These are phyloP conservation scores for Colletotrichum agaves DNA, from an alignment of 2,329 filamentous ascomycete species.

Conservation along the genomic window DNA sequence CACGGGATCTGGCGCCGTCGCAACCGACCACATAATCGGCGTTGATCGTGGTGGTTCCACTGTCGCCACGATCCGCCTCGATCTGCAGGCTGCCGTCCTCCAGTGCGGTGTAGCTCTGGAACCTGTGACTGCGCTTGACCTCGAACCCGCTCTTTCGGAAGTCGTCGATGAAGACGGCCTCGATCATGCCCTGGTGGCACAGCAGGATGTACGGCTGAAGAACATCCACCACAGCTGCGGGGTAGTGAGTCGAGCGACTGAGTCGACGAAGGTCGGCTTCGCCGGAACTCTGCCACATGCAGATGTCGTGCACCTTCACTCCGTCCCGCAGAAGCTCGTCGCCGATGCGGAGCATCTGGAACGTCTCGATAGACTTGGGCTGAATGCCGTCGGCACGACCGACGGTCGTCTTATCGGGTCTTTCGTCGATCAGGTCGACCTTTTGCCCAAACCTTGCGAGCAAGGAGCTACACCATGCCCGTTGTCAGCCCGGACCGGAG, in stretches of 20 bases:
- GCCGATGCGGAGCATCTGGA: constrained; percentile 25
- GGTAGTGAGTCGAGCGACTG: constrained; percentile 39
- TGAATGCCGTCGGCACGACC: constrained; percentile 28
- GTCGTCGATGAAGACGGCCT: constrained; percentile 65
- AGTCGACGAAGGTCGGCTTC: constrained; percentile 40
- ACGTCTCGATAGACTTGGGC: constrained; percentile 28
- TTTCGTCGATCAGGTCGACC: constrained; percentile 22
- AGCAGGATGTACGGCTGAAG: constrained; percentile 48
- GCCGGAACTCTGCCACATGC: constrained; percentile 24
- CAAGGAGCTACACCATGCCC: not conserved
- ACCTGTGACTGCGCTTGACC: constrained; percentile 51
- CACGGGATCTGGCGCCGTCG: constrained; percentile 66
- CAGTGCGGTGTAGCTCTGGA: not conserved
- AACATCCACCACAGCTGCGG: constrained; percentile 44
- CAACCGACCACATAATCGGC: constrained; percentile 66
- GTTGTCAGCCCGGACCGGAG: not conserved
- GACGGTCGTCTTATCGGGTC: constrained; percentile 10
- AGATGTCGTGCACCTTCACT: constrained; percentile 46
- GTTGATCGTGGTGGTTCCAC: constrained; percentile 42
- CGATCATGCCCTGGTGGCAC: constrained; percentile 69
- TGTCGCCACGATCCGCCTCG: not conserved
- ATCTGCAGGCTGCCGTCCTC: constrained; percentile 8
- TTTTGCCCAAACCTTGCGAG: constrained; percentile 27
- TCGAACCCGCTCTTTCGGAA: constrained; percentile 59
- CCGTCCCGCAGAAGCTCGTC: constrained; percentile 20